Conservation (phyloP, 768 basidiomycete species). For the Lyophyllum shimeji region DNA sequence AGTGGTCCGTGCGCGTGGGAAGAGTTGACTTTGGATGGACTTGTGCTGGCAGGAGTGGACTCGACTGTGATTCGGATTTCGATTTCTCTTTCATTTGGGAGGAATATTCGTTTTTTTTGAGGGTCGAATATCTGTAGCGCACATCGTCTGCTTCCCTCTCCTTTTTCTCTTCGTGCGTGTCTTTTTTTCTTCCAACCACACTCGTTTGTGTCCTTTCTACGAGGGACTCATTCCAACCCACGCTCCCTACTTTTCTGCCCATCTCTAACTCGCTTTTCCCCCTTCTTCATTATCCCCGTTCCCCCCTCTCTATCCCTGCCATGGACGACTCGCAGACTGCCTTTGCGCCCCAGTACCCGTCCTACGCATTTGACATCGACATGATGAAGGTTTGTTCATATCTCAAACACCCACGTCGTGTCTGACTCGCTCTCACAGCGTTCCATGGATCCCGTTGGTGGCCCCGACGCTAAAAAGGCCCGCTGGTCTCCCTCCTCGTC, state of each 20-base stretch:
- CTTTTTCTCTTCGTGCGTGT: conserved; percentile 29
- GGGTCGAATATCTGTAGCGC: conserved; percentile 22
- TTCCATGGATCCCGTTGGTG: conserved; percentile 81
- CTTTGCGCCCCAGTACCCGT: conserved; percentile 66
- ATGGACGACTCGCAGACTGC: conserved; percentile 79
- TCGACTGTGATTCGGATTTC: conserved; percentile 14
- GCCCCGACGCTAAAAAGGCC: conserved; percentile 86
- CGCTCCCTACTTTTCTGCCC: conserved; percentile 53
- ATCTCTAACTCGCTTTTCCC: conserved; percentile 45
- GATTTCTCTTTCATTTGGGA: conserved; percentile 19
- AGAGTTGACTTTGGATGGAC: neutral
- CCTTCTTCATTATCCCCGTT: conserved; percentile 41
- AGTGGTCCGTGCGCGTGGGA: conserved; percentile 21
- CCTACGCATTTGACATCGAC: conserved; percentile 81
- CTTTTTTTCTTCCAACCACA: conserved; percentile 28
- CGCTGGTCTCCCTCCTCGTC: conserved; percentile 79
- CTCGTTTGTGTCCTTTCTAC: conserved; percentile 35
- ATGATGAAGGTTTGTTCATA: conserved; percentile 78
- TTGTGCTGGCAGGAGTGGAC: neutral
- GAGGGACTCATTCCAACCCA: conserved; percentile 36
- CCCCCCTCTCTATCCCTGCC: conserved; percentile 29
- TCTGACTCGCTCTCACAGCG: conserved; percentile 45
- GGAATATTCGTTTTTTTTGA: conserved; percentile 22
- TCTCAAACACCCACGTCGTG: conserved; percentile 1
- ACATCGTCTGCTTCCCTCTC: conserved; percentile 16